These are phyloP conservation scores for Colletotrichum aenigma DNA, from an alignment of 2,329 filamentous ascomycete species.

Conservation along the genomic window DNA sequence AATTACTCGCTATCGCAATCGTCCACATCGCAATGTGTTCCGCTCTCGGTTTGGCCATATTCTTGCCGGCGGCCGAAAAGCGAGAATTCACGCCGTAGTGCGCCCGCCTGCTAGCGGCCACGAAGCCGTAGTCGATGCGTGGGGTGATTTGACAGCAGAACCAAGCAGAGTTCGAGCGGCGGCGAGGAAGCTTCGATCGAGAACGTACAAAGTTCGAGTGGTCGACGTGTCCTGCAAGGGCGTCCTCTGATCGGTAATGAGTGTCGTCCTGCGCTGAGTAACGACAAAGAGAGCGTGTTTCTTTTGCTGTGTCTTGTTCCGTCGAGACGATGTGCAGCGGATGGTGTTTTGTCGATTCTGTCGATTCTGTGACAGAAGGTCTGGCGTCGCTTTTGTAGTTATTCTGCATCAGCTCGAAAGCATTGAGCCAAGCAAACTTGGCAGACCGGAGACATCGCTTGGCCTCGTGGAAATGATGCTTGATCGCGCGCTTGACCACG, in stretches of 20 bases:
- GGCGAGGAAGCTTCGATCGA: neutral
- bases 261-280: neutral
- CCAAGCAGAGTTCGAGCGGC: neutral
- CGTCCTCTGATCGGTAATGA: accelerated
- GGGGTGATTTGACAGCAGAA: neutral
- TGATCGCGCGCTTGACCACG: neutral
- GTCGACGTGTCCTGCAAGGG: neutral
- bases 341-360: accelerated
- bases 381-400: accelerated
- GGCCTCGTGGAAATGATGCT: neutral
- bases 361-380: accelerated
- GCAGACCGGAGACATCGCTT: neutral
- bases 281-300: neutral
- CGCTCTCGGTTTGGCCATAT: neutral
- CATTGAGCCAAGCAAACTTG: neutral
- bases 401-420: neutral
- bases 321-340: neutral
- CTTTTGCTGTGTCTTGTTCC: accelerated
- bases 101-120: neutral
- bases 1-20: neutral
- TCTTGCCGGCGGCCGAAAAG: neutral
- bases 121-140: accelerated
- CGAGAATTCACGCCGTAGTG: neutral
- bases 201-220: neutral
- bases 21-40: neutral